Base-by-base conservation (phyloP, 73 alveolate species). In the Stentor coeruleus region DNA sequence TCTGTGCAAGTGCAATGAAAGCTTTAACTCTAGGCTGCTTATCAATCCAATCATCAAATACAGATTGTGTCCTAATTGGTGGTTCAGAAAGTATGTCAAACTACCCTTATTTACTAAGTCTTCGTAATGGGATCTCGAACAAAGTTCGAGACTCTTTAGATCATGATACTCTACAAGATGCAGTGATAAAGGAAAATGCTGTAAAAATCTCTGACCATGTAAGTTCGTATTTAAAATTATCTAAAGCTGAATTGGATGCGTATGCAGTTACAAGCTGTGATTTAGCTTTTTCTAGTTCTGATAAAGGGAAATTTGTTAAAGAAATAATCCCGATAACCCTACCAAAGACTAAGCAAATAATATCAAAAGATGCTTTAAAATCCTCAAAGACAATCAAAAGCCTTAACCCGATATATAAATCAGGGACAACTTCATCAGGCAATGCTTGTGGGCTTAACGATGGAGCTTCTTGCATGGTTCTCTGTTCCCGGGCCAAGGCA, bases 1-100 rank as follows among this genome's bases (percentile, higher is more conserved):
- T 76, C 80, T 88, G 94, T 35, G 96, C 97, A 49, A 82, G 95
- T 74, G 99, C 98, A 40, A 81, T 95, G 97, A 95, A 93, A 83
- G 84, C 97, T 26, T 88, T 93, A 35, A 89, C 85, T 91, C 79
- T 91, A 39, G 99, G 93, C 3, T 91, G 97, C 33, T 87, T 85
- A 58, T 76, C 92, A 38, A 93, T 95, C 73, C 87, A 91, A 38
- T 85, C 90, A 36, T 98, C 98, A 2, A 86, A 89, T 59, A 76
- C 93, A 35, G 91, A 87, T 39, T 82, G 91, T 42, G 84, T 87
- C 39, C 86, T 92, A 3, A 95, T 94, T n/a, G 97, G 96, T 33
- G 97, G 97, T 6, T 74, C 86, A 83, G 98, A 95, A 59, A 58
- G 92, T 72, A 93, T 93, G 99, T 88, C 96, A 49, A 84, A 83